These are phyloP conservation scores for Cercospora sp. DNA, from an alignment of 2,329 filamentous ascomycete genomes.

Conservation along the genomic window DNA sequence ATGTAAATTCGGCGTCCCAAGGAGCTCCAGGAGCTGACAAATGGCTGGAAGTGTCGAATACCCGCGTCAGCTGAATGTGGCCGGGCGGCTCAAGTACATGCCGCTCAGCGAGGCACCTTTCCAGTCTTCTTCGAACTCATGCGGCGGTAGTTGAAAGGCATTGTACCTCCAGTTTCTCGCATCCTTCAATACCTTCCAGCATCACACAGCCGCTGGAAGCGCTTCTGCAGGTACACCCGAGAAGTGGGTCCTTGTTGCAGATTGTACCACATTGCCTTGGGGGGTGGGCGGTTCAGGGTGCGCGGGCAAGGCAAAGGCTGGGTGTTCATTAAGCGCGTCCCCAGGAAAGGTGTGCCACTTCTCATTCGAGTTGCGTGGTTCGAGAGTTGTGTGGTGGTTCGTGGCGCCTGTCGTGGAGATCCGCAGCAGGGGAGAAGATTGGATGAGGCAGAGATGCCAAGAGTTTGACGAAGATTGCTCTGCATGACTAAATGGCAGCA, in stretches of 20 bases:
- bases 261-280: not conserved
- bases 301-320: not conserved
- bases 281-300: not conserved
- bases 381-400: not conserved
- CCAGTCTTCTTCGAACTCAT: too few species aligned
- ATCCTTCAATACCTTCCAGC: not conserved
- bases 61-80: too few species aligned
- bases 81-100: too few species aligned
- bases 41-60: too few species aligned
- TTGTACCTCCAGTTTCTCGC: too few species aligned
- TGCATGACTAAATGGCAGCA: not conserved
- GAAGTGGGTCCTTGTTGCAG: not conserved
- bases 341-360: not conserved
- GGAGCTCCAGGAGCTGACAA: too few species aligned
- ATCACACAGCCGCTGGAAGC: not conserved
- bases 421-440: not conserved
- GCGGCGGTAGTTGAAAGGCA: too few species aligned
- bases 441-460: not conserved
- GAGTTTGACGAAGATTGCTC: not conserved
- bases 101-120: too few species aligned
- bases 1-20: too few species aligned
- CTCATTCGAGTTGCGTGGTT: not conserved
- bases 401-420: constrained; percentile 8
- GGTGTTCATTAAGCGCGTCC: not conserved
- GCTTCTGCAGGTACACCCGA: not conserved